Base-by-base conservation (phyloP, 2,329 filamentous ascomycete species). In the Fusarium algeriense region DNA sequence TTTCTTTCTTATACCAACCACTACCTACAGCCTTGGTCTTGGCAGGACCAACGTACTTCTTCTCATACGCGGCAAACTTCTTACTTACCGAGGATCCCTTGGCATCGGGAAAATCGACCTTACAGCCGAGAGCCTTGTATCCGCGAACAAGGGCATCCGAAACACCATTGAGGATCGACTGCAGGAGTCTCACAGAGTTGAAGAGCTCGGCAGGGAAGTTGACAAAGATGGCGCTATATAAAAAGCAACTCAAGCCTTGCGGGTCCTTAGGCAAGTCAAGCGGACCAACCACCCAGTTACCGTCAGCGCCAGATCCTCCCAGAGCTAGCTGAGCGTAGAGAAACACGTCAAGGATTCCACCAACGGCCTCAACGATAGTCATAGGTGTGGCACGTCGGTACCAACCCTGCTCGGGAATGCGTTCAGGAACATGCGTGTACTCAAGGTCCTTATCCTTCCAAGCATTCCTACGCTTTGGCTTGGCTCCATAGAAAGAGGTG, bases 401-500 rank as follows among this genome's bases (percentile, higher is more conserved):
- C 65, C 65, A 70, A 14, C 65, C 67, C 2, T 65, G 44, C 50
- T 69, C 65, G 3, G 67, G 65, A 6, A 70, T 70, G 6, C 65
- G 50, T 7, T 70, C 67, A 5, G 65, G 65, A 4, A 69, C 60
- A n/a, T 69, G 65, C 1, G 60, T 70, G 15, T 69, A 69, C 5
- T 58, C 62, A 8, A 69, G 65, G 4, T 69, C 23, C 6, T 59
- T 50, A 5, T 70, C 37, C 32, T 61, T 70, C 67, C 67, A 69
- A 6, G 60, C 55, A 11, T 55, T 60, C 32, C 66, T 58, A 11
- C 56, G 45, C 4, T n/a, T 35, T 1, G 67, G 67, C 43, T 69
- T 69, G 7, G 67, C 67, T 0, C 67, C 65, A 7, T 70, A 70
- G 5, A 69, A 70, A 8, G 65, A 70, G 2, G 67, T 69, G 14